phyloP scores from a whole-genome alignment of 2,329 filamentous ascomycete species.

The Exophiala oligosperma region DNA sequence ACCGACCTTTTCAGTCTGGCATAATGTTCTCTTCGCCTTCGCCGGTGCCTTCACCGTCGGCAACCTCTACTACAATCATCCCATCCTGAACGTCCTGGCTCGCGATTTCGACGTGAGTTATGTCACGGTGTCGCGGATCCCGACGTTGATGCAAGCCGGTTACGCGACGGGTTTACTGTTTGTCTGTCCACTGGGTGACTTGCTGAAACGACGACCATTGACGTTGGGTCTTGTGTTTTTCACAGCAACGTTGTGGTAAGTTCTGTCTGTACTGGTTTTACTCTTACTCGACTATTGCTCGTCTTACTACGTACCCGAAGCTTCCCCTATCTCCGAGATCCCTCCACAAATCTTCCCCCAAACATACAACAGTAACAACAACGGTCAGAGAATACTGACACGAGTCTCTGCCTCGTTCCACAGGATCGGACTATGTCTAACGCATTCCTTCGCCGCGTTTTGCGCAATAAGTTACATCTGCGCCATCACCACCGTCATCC shows the following conservation, averaged over 20 bases:
- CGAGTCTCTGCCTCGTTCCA: too few species aligned
- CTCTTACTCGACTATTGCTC: not conserved
- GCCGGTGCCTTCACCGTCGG: conserved; percentile 68
- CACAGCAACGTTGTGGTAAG: conserved; percentile 67
- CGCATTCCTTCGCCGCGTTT: conserved; percentile 64
- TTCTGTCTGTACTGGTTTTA: conserved; percentile 5
- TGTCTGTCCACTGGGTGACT: conserved; percentile 73
- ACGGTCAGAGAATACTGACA: too few species aligned
- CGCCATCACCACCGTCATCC: conserved; percentile 77
- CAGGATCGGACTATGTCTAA: conserved; percentile 66
- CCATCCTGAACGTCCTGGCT: conserved; percentile 74
- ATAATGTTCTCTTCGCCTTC: conserved; percentile 56
- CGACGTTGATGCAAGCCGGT: conserved; percentile 76
- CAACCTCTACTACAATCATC: conserved; percentile 69
- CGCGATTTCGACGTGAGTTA: conserved; percentile 69
- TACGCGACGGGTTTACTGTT: conserved; percentile 74
- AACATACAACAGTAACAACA: not conserved
- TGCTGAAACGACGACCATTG: conserved; percentile 63
- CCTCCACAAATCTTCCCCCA: not conserved
- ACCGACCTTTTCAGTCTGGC: conserved; percentile 64
- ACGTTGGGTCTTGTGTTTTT: conserved; percentile 66
- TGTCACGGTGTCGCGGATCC: conserved; percentile 66
- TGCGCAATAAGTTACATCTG: conserved; percentile 70
- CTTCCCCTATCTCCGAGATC: not conserved
- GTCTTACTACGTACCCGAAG: not conserved